These are phyloP conservation scores for Crataegus laevigata DNA, from an alignment of 306 rosid species.

Conservation along the genomic window DNA sequence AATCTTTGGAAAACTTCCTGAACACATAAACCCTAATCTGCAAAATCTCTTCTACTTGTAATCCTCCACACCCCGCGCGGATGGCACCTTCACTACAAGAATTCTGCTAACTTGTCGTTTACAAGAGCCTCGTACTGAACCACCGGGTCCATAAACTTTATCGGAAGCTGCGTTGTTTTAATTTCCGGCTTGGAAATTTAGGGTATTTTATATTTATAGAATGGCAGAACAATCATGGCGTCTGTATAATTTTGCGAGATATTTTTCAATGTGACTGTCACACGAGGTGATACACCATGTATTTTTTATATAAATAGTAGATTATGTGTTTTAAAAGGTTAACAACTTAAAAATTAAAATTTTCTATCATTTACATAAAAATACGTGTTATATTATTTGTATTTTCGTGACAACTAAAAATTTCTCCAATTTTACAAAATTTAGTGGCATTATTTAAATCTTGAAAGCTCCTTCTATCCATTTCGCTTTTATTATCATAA, in stretches of 20 bases:
- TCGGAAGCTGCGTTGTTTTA: background rate
- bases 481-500: background rate
- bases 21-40: background rate
- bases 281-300: too few relatives aligned
- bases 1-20: background rate
- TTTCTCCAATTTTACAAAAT: background rate
- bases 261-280: too few relatives aligned
- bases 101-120: slow-evolving; percentile 22
- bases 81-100: background rate
- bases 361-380: too few relatives aligned
- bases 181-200: background rate
- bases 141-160: background rate
- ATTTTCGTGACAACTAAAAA: too few relatives aligned
- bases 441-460: background rate
- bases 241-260: too few relatives aligned
- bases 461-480: background rate
- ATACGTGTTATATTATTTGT: too few relatives aligned
- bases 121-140: slow-evolving; percentile 14
- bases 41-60: background rate
- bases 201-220: background rate
- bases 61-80: slow-evolving; percentile 1
- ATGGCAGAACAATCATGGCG: slow-evolving; percentile 4
- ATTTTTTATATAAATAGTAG: too few relatives aligned
- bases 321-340: too few relatives aligned
- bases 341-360: too few relatives aligned